Percentiles rank a stretch among this genome's conserved stretches.
These are phyloP conservation scores for Calocera viscosa DNA, from an alignment of 768 basidiomycete genomes.

Conservation along the genomic window DNA sequence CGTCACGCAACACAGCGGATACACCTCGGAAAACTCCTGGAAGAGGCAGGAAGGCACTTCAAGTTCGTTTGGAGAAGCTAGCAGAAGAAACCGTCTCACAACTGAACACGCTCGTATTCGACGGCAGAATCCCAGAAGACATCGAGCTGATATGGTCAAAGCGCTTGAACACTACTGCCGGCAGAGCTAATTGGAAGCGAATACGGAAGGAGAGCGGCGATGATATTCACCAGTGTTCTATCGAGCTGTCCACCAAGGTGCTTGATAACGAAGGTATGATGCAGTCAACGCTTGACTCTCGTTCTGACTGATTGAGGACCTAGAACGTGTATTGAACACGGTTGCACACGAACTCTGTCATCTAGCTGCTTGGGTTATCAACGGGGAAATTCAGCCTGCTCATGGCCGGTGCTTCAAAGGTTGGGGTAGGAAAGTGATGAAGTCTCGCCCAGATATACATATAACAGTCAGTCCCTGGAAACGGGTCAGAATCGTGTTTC, in stretches of 20 bases:
- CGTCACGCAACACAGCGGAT: background rate
- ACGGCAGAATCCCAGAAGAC: conserved; percentile 20
- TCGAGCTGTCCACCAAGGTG: conserved; percentile 32
- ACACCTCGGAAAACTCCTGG: background rate
- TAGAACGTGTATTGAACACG: conserved; percentile 30
- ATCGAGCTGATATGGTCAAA: conserved; percentile 27
- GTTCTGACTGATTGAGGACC: background rate
- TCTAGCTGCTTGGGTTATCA: conserved; percentile 31
- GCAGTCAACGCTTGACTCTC: background rate
- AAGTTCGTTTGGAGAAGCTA: conserved; percentile 11
- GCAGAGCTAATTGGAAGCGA: conserved; percentile 24
- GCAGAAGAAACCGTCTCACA: conserved; percentile 18
- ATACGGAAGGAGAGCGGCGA: background rate
- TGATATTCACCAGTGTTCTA: conserved; percentile 15
- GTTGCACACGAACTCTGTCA: conserved; percentile 36
- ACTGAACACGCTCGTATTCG: conserved; percentile 25
- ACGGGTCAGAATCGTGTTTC: conserved; percentile 2
- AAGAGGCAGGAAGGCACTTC: background rate
- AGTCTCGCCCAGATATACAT: conserved; percentile 24
- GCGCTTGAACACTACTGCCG: conserved; percentile 30
- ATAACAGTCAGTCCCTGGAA: conserved; percentile 24
- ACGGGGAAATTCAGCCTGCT: conserved; percentile 28
- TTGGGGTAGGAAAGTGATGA: conserved; percentile 29
- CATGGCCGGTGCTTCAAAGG: conserved; percentile 32
- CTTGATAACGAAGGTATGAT: conserved; percentile 27